Base-by-base conservation (phyloP, 2,329 filamentous ascomycete genomes). In the Colletotrichum chrysophilum region DNA sequence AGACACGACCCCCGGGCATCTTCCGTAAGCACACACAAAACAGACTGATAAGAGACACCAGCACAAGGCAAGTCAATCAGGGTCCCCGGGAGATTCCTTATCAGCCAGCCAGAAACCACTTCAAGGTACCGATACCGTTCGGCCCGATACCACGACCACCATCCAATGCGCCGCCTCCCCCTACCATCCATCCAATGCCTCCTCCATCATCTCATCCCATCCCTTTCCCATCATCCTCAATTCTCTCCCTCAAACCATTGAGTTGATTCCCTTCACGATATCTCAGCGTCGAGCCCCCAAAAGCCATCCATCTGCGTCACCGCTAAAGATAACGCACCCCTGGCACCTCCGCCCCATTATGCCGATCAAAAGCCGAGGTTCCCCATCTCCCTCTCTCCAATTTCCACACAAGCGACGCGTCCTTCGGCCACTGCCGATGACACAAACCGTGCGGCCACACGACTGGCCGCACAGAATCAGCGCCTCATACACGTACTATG, bases 301-400 rank as follows among this genome's bases (percentile, higher is more conserved):
- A 16, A 8, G 4, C 5, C 7, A 36, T 24, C 16, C 30, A 1
- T 24, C 58, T 32, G 12, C 58, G 30, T 58, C 55, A 36, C 28
- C 58, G 58, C 8, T 5, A 32, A 14, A 32, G 26, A 28, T 34
- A 30, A 55, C 48, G 56, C 18, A 24, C 64, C 56, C 9, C 34
- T 8, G 10, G 21, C 28, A 67, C 7, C 18, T 32, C n/a, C 32
- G 66, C 71, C 43, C 56, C 58, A 58, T 48, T 12, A 70, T 74
- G 71, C 66, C 71, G 71, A 62, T 69, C 66, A 52, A 74, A 74
- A 60, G 66, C 71, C 66, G 71, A 74, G 66, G 71, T 70, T 38
- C 36, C 36, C 36, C 14, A 38, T 38, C 30, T 32, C 56, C 5
- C 4, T n/a, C 56, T 28, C 9, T 10, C 21, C 55, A 34, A 43